Evolutionary conservation across 2,329 filamentous ascomycete species (phyloP), one percentile per base, ranked within the genome.

Genomic region (Knufia fluminis): DNA sequence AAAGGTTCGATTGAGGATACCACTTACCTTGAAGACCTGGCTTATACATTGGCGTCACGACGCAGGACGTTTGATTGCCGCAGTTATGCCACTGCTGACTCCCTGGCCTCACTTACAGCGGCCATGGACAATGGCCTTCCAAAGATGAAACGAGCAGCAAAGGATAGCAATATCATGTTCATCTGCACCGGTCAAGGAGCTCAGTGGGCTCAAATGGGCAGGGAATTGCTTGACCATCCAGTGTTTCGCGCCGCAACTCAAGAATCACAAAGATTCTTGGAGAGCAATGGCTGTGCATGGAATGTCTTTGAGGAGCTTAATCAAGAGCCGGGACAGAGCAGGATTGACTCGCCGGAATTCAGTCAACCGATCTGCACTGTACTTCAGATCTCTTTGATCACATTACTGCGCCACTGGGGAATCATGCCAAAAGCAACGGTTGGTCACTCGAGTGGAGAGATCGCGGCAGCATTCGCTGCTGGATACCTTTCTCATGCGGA

Each of bases 381-480:
- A 0, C 32, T 69, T 3, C 66, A 69, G 43, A 52, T 68, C 10
- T 62, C 56, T 7, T 46, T 69, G 0, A 55, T 64, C 1, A 58
- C 65, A 17, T 44, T 67, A 1, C 57, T 67, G 1, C 19, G 17
- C 0, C 10, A 39, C 1, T 61, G 56, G 57, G 59, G 58, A 1
- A 50, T 67, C 4, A 19, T 23, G 0, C 60, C 64, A 8, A 12
- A 44, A 0, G 46, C 54, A 1, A 61, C 65, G 3, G 51, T 66
- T 1, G 65, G 66, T 0, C 65, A 68, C 47, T 66, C 64, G 0
- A 59, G 54, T 10, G 66, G 66, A 1, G 66, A 68, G 51, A 67
- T 68, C 32, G 63, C 58, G 1, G 64, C 64, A 1, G 65, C 65
- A 0, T 68, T 65, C 53, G 61, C 63, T 17, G 28, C 28, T 7